Conservation (phyloP, 1,284 basidiomycete genomes). For the Rhodotorula mucilaginosa region DNA sequence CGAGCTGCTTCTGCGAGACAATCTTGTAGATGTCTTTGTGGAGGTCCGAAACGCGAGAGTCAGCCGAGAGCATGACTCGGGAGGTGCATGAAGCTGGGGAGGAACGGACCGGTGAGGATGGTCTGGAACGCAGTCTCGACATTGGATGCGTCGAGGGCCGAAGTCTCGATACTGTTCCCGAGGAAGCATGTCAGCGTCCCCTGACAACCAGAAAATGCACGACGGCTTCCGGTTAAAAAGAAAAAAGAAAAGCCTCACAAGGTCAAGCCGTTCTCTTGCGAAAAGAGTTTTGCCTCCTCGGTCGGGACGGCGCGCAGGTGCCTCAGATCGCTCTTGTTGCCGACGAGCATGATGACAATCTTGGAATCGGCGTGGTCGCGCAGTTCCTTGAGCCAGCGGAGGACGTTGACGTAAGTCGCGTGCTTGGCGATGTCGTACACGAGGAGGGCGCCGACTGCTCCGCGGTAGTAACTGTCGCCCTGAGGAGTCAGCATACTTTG, state of each 20-base stretch:
- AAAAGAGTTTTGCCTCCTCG: slow-evolving; percentile 55
- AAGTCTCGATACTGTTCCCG: slow-evolving; percentile 76
- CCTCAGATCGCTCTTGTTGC: slow-evolving; percentile 92
- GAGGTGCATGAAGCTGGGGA: background rate
- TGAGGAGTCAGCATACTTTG: background rate
- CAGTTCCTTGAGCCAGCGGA: slow-evolving; percentile 97
- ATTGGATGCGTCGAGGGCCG: slow-evolving; percentile 97
- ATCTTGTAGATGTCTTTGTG: slow-evolving; percentile 89
- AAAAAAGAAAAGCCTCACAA: slow-evolving; percentile 25
- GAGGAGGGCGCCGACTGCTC: slow-evolving; percentile 69
- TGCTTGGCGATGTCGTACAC: slow-evolving; percentile 65
- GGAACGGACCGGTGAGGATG: slow-evolving; percentile 78
- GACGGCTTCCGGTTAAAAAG: background rate
- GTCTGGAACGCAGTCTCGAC: slow-evolving; percentile 97
- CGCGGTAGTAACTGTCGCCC: slow-evolving; percentile 87
- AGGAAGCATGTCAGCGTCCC: background rate
- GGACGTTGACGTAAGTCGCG: slow-evolving; percentile 91
- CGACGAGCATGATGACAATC: slow-evolving; percentile 56
- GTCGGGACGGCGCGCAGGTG: slow-evolving; percentile 94
- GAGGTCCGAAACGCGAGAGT: background rate
- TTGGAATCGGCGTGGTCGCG: slow-evolving; percentile 58
- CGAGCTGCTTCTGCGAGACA: slow-evolving; percentile 83
- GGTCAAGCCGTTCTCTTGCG: slow-evolving; percentile 45
- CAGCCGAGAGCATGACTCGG: background rate
- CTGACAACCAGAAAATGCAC: background rate